A percentile compares a stretch with the other conserved stretches of the same genome.
Evolutionary conservation across 768 basidiomycete genomes (phyloP).

Genomic region (Gelatoporia subvermispora): DNA sequence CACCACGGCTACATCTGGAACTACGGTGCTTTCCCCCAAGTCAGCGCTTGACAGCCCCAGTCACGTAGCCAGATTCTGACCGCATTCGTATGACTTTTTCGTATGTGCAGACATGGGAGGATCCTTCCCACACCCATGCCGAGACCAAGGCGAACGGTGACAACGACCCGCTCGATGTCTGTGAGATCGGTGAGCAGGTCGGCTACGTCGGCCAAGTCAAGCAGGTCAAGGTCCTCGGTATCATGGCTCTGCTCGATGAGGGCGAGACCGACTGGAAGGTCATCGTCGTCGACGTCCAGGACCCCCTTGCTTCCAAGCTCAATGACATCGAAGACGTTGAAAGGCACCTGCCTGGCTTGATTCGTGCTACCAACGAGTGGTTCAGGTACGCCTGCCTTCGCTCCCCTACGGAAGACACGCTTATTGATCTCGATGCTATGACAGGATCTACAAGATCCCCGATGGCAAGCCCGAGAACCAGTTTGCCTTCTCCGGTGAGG

Average conservation of each 20-base stretch:
- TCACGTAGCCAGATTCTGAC: not conserved
- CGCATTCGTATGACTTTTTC: not conserved
- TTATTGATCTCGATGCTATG: not conserved
- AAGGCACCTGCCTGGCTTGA: slow-evolving; percentile 92
- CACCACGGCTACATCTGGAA: slow-evolving; percentile 99
- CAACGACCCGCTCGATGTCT: slow-evolving; percentile 99
- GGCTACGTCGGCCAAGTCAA: slow-evolving; percentile 97
- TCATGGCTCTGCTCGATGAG: slow-evolving; percentile 99
- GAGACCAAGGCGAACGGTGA: slow-evolving; percentile 99
- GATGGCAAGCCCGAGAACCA: slow-evolving; percentile 96
- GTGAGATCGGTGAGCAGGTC: slow-evolving; percentile 98
- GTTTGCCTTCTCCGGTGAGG: slow-evolving; percentile 99
- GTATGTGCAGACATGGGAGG: slow-evolving; percentile 87
- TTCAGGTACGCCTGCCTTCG: slow-evolving; percentile 61
- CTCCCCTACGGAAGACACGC: not conserved
- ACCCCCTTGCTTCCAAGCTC: slow-evolving; percentile 92
- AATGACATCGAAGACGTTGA: slow-evolving; percentile 99
- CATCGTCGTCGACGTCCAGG: slow-evolving; percentile 93
- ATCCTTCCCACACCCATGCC: slow-evolving; percentile 77
- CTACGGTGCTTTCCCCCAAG: slow-evolving; percentile 99
- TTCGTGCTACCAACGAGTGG: slow-evolving; percentile 98
- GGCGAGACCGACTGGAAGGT: slow-evolving; percentile 99
- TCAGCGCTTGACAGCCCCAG: slow-evolving; percentile 26
- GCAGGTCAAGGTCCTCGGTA: slow-evolving; percentile 99
- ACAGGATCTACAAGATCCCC: slow-evolving; percentile 92